phyloP scores from a whole-genome alignment of 768 basidiomycete species.

The Myochromella boudieri region DNA sequence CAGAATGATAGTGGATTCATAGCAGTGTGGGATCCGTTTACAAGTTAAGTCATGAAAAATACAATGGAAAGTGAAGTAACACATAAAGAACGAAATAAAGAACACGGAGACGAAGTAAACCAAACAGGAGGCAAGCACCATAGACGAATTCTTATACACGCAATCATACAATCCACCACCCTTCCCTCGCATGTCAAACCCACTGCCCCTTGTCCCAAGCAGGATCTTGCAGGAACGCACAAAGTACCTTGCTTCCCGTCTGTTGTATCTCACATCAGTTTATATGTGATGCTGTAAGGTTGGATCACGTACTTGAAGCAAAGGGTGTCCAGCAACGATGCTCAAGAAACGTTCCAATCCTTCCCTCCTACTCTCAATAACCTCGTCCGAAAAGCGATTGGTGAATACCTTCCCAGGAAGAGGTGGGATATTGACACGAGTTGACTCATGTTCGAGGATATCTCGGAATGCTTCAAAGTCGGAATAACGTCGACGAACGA shows the following conservation, averaged over 20 bases:
- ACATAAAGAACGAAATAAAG: no score
- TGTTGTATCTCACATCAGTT: constrained; percentile 23
- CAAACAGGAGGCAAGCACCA: no score
- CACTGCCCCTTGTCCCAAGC: constrained; percentile 85
- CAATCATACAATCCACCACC: neutral
- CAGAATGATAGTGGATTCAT: no score
- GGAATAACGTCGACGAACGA: constrained; percentile 85
- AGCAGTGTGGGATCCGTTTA: no score
- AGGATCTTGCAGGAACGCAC: constrained; percentile 93
- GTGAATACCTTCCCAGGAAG: constrained; percentile 99
- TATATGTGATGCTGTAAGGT: no score
- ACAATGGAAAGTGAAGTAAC: no score
- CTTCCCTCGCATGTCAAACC: constrained; percentile 53
- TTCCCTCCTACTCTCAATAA: constrained; percentile 89
- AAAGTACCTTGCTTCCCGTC: constrained; percentile 97
- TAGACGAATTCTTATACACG: no score
- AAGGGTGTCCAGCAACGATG: constrained; percentile 95
- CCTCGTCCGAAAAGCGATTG: constrained; percentile 96
- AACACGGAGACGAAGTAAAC: no score
- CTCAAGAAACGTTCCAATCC: constrained; percentile 94
- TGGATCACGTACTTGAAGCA: constrained; percentile 73
- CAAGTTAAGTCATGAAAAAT: no score
- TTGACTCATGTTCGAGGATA: constrained; percentile 95
- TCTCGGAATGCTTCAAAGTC: constrained; percentile 98
- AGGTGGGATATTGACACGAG: constrained; percentile 95